phyloP scores from a whole-genome alignment of 2,329 filamentous ascomycete species.

The Sporothrix brunneoviolacea region DNA sequence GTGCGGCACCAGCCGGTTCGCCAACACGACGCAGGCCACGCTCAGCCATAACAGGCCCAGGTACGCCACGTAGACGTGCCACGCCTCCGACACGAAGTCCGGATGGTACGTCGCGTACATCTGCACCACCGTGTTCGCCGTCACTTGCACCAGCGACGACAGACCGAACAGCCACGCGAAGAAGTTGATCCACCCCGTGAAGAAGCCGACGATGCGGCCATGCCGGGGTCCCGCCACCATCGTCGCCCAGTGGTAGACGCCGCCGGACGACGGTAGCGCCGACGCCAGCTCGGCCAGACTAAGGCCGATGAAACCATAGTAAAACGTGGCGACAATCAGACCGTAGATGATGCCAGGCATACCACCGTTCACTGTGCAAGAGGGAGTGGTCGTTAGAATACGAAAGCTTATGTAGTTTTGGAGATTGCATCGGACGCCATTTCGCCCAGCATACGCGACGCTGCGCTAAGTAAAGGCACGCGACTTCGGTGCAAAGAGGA shows the following conservation, averaged over 20 bases:
- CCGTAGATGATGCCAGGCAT: conserved; percentile 37
- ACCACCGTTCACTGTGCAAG: conserved; percentile 33
- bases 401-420: too few relatives aligned
- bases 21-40: conserved; percentile 46
- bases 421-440: too few relatives aligned
- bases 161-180: conserved; percentile 58
- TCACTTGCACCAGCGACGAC: conserved; percentile 51
- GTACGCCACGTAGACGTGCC: conserved; percentile 55
- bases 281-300: conserved; percentile 47
- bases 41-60: conserved; percentile 49
- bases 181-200: conserved; percentile 45
- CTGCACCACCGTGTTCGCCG: conserved; percentile 52
- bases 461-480: too few relatives aligned
- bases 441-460: too few relatives aligned
- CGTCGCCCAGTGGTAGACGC: conserved; percentile 55
- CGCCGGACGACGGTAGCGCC: conserved; percentile 51
- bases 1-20: conserved; percentile 49
- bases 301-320: conserved; percentile 37
- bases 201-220: conserved; percentile 46
- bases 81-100: conserved; percentile 42
- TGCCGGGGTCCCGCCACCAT: conserved; percentile 48
- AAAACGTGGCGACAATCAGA: conserved; percentile 36
- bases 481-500: too few relatives aligned
- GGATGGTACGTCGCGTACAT: conserved; percentile 56
- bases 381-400: not conserved